Percentiles rank a stretch among this genome's conserved stretches.
phyloP scores from a whole-genome alignment of 495 filamentous ascomycete genomes.

The Penicillium soppii region DNA sequence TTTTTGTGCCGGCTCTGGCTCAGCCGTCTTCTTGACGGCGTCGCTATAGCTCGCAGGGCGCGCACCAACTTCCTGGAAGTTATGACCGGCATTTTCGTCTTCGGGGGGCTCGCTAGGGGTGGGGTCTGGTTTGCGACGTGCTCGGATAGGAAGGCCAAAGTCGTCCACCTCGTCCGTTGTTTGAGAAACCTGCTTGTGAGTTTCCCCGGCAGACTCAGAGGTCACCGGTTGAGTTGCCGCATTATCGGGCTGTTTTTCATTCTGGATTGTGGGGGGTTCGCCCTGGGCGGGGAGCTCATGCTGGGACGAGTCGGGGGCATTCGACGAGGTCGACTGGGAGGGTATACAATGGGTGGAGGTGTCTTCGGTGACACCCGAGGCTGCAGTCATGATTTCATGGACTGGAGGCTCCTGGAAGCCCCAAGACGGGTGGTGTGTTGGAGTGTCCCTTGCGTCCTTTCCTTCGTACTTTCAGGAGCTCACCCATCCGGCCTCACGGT shows the following conservation, averaged over 20 bases:
- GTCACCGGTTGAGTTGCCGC: slow-evolving; percentile 8
- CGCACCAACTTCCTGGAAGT: slow-evolving; percentile 15
- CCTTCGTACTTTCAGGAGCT: slow-evolving; percentile 11
- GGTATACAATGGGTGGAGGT: slow-evolving; percentile 14
- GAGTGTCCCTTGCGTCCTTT: slow-evolving; percentile 15
- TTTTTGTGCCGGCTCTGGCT: slow-evolving; percentile 1
- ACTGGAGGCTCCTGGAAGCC: slow-evolving; percentile 13
- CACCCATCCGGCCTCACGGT: slow-evolving; percentile 23
- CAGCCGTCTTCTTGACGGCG: neutral
- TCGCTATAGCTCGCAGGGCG: slow-evolving; percentile 5
- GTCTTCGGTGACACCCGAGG: slow-evolving; percentile 19
- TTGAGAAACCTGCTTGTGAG: slow-evolving; percentile 10
- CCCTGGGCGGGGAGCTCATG: slow-evolving; percentile 1
- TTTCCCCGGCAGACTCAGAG: neutral
- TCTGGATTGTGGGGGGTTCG: slow-evolving; percentile 8
- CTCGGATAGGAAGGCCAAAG: slow-evolving; percentile 46
- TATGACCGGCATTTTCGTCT: slow-evolving; percentile 20
- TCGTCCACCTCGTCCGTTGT: slow-evolving; percentile 38
- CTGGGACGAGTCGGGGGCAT: slow-evolving; percentile 8
- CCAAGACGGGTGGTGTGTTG: slow-evolving; percentile 6
- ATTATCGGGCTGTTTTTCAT: slow-evolving; percentile 19
- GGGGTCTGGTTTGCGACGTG: slow-evolving; percentile 18
- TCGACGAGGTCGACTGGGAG: slow-evolving; percentile 12
- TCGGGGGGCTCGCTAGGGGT: slow-evolving; percentile 17
- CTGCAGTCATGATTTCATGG: slow-evolving; percentile 33